phyloP scores from a whole-genome alignment of 495 filamentous ascomycete species.

The Usnea hakonensis region DNA sequence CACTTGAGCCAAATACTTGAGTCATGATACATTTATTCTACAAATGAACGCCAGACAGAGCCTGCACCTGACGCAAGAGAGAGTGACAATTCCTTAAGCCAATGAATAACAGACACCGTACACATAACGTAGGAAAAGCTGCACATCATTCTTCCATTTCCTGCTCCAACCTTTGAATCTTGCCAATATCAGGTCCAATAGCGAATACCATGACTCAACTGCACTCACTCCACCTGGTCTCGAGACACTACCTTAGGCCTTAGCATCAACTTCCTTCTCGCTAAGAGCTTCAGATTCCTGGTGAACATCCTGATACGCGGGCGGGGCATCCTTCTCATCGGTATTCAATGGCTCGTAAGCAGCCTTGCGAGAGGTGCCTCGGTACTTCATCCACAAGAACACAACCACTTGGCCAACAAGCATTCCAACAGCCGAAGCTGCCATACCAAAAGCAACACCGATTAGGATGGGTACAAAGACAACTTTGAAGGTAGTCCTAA shows the following conservation, averaged over 20 bases:
- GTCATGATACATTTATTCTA: constrained; percentile 6
- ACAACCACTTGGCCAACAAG: constrained; percentile 43
- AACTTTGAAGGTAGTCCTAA: constrained; percentile 27
- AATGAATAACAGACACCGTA: neutral
- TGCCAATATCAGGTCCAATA: no score
- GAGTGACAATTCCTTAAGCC: constrained; percentile 6
- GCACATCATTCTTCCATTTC: neutral
- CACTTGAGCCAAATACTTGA: neutral
- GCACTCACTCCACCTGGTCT: neutral
- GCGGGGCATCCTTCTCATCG: constrained; percentile 24
- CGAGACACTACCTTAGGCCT: constrained; percentile 1
- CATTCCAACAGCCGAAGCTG: constrained; percentile 47
- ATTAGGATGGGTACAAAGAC: constrained; percentile 46
- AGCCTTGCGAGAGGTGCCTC: constrained; percentile 2
- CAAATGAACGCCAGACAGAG: neutral
- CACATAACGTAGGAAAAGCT: neutral
- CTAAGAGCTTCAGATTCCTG: constrained; percentile 1
- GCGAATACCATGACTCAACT: neutral
- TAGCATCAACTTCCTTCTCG: constrained; percentile 22
- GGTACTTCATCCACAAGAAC: constrained; percentile 39
- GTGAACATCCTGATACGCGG: constrained; percentile 19
- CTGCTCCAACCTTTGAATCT: no score
- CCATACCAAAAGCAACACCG: constrained; percentile 43
- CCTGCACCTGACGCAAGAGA: neutral
- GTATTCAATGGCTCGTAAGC: constrained; percentile 17